phyloP scores from a whole-genome alignment of 805 yeast genomes.

The Saccharomycopsis synnaedendra region DNA sequence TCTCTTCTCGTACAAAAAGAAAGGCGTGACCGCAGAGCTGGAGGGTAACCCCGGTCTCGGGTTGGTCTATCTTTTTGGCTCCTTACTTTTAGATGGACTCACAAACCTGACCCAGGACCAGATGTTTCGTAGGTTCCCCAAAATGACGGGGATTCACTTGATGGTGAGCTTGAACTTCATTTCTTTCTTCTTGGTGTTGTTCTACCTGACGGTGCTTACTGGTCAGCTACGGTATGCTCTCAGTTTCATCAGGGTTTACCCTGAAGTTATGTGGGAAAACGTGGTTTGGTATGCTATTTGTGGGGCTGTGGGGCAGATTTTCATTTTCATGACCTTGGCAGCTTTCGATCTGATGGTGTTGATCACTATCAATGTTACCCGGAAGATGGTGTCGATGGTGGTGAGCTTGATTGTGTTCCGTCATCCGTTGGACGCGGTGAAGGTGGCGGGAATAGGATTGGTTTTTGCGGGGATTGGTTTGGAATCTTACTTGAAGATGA shows the following conservation, averaged over 20 bases:
- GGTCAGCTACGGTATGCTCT: conserved; percentile 40
- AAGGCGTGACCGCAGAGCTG: conserved; percentile 27
- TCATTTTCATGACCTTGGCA: conserved; percentile 77
- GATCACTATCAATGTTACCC: conserved; percentile 89
- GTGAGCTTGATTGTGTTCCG: conserved; percentile 80
- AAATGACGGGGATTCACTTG: conserved; percentile 72
- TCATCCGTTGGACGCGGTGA: conserved; percentile 50
- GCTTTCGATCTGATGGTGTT: conserved; percentile 75
- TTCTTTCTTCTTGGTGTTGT: conserved; percentile 34
- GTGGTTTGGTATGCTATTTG: conserved; percentile 56
- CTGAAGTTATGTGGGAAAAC: conserved; percentile 40
- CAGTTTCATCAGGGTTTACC: conserved; percentile 38
- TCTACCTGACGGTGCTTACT: conserved; percentile 35
- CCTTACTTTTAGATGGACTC: conserved; percentile 79
- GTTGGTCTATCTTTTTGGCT: conserved; percentile 39
- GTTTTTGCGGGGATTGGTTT: conserved; percentile 82
- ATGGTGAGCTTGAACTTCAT: conserved; percentile 60
- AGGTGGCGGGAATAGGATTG: conserved; percentile 68
- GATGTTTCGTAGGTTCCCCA: conserved; percentile 37
- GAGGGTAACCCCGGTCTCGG: conserved; percentile 35
- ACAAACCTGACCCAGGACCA: conserved; percentile 92
- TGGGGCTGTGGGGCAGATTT: conserved; percentile 92
- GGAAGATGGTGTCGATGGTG: conserved; percentile 94
- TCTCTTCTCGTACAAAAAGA: conserved; percentile 49
- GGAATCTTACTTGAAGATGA: conserved; percentile 50